phyloP scores from a whole-genome alignment of 73 alveolate species.

The Symbiodinium pilosum region DNA sequence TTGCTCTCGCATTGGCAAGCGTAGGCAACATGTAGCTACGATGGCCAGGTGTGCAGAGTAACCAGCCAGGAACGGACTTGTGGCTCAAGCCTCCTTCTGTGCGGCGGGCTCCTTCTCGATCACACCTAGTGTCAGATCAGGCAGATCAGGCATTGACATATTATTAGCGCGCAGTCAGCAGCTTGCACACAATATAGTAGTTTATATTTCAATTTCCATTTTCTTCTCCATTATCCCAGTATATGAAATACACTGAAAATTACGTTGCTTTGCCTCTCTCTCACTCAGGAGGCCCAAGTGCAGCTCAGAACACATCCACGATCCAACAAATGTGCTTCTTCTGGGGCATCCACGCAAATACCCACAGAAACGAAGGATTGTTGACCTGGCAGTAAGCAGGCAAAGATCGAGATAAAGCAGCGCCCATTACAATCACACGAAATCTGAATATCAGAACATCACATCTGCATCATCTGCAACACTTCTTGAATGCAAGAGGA shows the following conservation, averaged over 20 bases:
- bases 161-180: no score
- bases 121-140: no score
- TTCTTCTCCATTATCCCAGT: not conserved
- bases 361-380: slow-evolving; percentile 89
- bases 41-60: no score
- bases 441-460: not conserved
- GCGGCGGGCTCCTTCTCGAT: slow-evolving; percentile 87
- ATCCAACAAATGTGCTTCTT: no score
- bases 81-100: slow-evolving; percentile 66
- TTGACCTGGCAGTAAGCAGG: slow-evolving; percentile 40
- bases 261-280: not conserved
- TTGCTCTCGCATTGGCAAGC: no score
- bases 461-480: not conserved
- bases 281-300: not conserved
- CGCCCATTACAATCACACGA: no score
- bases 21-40: no score
- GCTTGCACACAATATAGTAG: no score
- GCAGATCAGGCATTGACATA: no score
- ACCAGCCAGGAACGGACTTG: no score
- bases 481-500: not conserved
- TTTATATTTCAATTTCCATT: not conserved
- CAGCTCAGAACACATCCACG: not conserved
- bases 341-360: slow-evolving; percentile 27
- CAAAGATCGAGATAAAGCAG: no score
- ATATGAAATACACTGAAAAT: not conserved